These are phyloP conservation scores for Saturnispora mendoncae DNA, from an alignment of 805 yeast genomes.

Conservation along the genomic window DNA sequence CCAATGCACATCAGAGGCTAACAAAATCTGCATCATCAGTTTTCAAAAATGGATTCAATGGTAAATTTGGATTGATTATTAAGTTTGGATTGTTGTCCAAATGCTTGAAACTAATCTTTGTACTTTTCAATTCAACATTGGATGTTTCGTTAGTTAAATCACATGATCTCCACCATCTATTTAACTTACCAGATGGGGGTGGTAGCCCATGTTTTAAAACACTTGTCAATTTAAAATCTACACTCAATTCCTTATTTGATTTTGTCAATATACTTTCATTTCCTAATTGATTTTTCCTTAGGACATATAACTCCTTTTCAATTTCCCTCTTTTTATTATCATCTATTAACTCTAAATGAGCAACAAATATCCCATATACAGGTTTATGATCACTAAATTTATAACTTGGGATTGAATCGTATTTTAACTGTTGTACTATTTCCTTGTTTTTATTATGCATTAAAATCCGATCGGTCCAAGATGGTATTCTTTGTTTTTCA, in stretches of 20 bases:
- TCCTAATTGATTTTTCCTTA: conserved; percentile 33
- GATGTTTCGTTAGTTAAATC: conserved; percentile 34
- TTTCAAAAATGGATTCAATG: conserved; percentile 63
- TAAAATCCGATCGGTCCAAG: conserved; percentile 93
- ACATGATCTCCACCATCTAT: conserved; percentile 88
- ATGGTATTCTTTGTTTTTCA: conserved; percentile 88
- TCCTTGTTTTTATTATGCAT: conserved; percentile 46
- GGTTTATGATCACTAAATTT: conserved; percentile 86
- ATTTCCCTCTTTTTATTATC: conserved; percentile 42
- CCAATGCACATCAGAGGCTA: not conserved
- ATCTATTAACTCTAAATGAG: conserved; percentile 58
- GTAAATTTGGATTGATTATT: conserved; percentile 57
- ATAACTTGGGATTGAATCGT: conserved; percentile 49
- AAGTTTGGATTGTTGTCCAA: conserved; percentile 32
- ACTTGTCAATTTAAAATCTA: conserved; percentile 16
- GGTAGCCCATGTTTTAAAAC: conserved; percentile 45
- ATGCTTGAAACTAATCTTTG: conserved; percentile 52
- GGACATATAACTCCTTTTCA: conserved; percentile 47
- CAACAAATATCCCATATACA: conserved; percentile 63
- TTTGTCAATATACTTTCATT: conserved; percentile 17
- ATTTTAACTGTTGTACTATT: conserved; percentile 46
- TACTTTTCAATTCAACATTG: conserved; percentile 29
- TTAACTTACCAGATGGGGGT: conserved; percentile 58
- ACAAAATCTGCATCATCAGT: conserved; percentile 33
- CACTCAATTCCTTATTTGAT: conserved; percentile 8